Base-by-base conservation (phyloP, 192 early-diverging fungal genomes). In the Geranomyces michiganensis region DNA sequence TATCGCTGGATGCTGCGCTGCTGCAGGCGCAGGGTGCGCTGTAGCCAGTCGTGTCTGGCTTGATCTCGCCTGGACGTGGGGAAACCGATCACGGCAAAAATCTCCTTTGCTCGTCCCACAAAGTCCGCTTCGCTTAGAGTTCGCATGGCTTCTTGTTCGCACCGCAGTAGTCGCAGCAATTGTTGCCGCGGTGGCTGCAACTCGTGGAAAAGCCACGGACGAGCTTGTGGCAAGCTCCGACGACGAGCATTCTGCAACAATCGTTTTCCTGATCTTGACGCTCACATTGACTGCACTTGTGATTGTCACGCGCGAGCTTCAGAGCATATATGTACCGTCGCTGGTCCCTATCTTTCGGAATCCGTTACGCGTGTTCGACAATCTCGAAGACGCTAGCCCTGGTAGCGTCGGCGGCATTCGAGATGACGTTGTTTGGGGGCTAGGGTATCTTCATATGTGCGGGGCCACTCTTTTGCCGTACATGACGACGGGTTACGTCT, bases 331-430 rank as follows among this genome's bases (percentile, higher is more conserved):
- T 53, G 12, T 78, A 4, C 76, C 72, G 6, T 49, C 66, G 19
- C 41, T 56, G 12, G 26, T 78, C n/a, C 76, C 76, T 7, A 22
- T 78, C 19, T 13, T 78, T n/a, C 45, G 46, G 10, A 78, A 78
- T 62, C 72, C 76, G 24, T 27, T 78, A 0, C 51, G 51, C 22
- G 17, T 19, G 12, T 70, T 59, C 56, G 5, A 19, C 29, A 33
- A 32, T 19, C 3, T 8, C 5, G 9, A 60, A 5, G 22, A 8
- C 6, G 10, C 5, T 41, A 10, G 36, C 5, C 36, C 3, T 41
- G 36, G 10, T 7, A 53, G 4, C 24, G 51, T 7, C 24, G 58
- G 30, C 22, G 58, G 30, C 29, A 19, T 2, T 8, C 15, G 29
- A 4, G 62, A 5, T 12, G 29, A 47, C 24, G 31, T 73, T 24